Percentiles rank a stretch among this genome's conserved stretches.
Conservation (phyloP, 1,284 basidiomycete species). For the Phellopilus nigrolimitatus region DNA sequence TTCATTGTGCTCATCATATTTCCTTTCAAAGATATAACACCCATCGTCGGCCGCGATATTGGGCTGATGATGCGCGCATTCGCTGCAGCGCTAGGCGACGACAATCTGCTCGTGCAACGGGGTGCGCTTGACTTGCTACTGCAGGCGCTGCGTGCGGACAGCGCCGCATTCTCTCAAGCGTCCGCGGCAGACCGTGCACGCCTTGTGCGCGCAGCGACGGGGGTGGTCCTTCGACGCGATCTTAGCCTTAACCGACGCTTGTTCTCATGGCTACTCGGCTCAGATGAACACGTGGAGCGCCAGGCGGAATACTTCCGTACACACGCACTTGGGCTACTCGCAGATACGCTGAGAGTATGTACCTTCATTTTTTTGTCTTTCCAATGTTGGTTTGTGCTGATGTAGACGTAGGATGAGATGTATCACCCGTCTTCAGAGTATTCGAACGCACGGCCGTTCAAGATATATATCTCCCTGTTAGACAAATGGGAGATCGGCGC, state of each 20-base stretch:
- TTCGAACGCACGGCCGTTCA: conserved; percentile 82
- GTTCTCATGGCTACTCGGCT: conserved; percentile 89
- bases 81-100: conserved; percentile 83
- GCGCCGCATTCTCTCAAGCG: conserved; percentile 60
- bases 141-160: conserved; percentile 71
- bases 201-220: conserved; percentile 72
- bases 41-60: conserved; percentile 78
- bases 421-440: conserved; percentile 62
- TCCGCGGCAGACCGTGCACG: conserved; percentile 65
- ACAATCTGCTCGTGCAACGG: conserved; percentile 83
- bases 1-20: conserved; percentile 12
- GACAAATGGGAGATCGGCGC: conserved; percentile 97
- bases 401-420: conserved; percentile 61
- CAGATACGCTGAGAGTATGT: conserved; percentile 61
- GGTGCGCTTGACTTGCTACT: conserved; percentile 78
- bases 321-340: conserved; percentile 67
- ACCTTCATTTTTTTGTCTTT: conserved; percentile 4
- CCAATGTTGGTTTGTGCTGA: not conserved
- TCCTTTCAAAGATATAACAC: conserved; percentile 52
- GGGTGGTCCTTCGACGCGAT: conserved; percentile 88
- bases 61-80: conserved; percentile 93
- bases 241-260: conserved; percentile 89
- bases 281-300: conserved; percentile 68
- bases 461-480: conserved; percentile 90
- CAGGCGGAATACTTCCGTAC: conserved; percentile 70